Conservation (phyloP, 805 yeast species). For the Hanseniaspora meyeri region DNA sequence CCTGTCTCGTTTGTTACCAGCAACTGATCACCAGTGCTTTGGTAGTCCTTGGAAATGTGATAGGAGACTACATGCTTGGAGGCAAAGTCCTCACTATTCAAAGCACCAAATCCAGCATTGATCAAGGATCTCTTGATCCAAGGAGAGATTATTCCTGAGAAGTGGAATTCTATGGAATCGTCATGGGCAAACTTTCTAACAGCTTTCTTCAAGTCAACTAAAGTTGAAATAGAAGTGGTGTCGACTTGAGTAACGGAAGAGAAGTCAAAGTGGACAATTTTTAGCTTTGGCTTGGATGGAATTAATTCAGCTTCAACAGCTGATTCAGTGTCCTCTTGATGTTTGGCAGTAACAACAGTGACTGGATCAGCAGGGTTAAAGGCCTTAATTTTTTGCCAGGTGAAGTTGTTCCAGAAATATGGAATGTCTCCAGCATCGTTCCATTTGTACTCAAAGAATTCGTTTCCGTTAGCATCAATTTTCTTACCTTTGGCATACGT, state of each 20-base stretch:
- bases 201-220: slow-evolving; percentile 64
- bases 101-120: slow-evolving; percentile 65
- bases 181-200: slow-evolving; percentile 56
- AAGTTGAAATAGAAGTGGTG: slow-evolving; percentile 64
- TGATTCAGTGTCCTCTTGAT: slow-evolving; percentile 17
- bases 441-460: slow-evolving; percentile 53
- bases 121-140: slow-evolving; percentile 75
- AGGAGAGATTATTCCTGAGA: slow-evolving; percentile 69
- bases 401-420: slow-evolving; percentile 13
- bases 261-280: slow-evolving; percentile 69
- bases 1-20: slow-evolving; percentile 8
- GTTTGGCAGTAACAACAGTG: slow-evolving; percentile 6
- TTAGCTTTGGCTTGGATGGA: slow-evolving; percentile 47
- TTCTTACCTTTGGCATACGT: slow-evolving; percentile 49
- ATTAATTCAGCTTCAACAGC: slow-evolving; percentile 16
- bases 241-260: slow-evolving; percentile 65
- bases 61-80: slow-evolving; percentile 25
- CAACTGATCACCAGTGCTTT: slow-evolving; percentile 13
- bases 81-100: slow-evolving; percentile 30
- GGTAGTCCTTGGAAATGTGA: slow-evolving; percentile 21
- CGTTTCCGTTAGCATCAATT: slow-evolving; percentile 32
- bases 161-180: slow-evolving; percentile 78
- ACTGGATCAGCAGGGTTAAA: slow-evolving; percentile 20
- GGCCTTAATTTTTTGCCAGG: slow-evolving; percentile 1
- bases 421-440: slow-evolving; percentile 67